Base-by-base conservation (phyloP, 2,329 filamentous ascomycete genomes). In the Pyrenochaeta sp. region DNA sequence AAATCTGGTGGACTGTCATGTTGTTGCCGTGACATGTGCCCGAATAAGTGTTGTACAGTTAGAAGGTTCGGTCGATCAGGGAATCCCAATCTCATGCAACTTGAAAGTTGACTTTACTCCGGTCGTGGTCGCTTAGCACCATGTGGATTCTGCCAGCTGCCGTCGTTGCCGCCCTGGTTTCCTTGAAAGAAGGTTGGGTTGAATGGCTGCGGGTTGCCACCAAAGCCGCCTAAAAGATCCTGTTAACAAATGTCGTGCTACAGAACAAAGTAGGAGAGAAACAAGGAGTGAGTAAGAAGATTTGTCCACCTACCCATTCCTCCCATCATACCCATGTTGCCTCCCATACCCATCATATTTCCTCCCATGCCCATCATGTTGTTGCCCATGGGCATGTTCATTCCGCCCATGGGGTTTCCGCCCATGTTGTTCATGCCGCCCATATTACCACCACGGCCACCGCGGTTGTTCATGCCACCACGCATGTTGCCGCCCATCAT, bases 41-140 rank as follows among this genome's bases (percentile, higher is more conserved):
- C n/a, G n/a, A n/a, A n/a, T n/a, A n/a, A n/a, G n/a, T 34, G 31
- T 22, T 34, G 19, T 34, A 34, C 3, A 32, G 18, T 19, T 7
- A 7, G n/a, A n/a, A n/a, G 15, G 19, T 8, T 34, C 9, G 19
- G 4, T 14, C n/a, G 19, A n/a, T n/a, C n/a, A n/a, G n/a, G n/a
- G n/a, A n/a, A n/a, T n/a, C n/a, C n/a, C n/a, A n/a, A n/a, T n/a
- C n/a, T n/a, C n/a, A n/a, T n/a, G n/a, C n/a, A n/a, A n/a, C n/a
- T n/a, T n/a, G n/a, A n/a, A n/a, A 9, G 19, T 15, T 8, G 23
- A n/a, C 11, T 21, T 38, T 74, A 83, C 58, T 92, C 89, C 48
- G 88, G 88, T 51, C 89, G 82, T 55, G 88, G 86, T 55, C 89
- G 80, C 75, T 94, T 94, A 3, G 86, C 85, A 20, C 88, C 88